Conservation (phyloP, 2,329 filamentous ascomycete genomes). For the Aspergillus puulaauensis region DNA sequence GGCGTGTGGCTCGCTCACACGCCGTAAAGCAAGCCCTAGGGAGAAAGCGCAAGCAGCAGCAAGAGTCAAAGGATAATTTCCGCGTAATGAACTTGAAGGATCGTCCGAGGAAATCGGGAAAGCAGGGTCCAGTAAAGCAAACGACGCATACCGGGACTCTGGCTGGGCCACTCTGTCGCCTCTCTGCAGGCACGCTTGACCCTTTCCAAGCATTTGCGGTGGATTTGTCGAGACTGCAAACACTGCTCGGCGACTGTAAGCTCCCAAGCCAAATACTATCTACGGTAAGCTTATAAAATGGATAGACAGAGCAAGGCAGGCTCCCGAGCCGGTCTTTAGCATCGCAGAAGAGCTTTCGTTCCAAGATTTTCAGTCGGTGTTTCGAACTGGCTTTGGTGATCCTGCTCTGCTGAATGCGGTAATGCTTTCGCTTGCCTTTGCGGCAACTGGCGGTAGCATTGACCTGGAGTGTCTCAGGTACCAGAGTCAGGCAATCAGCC, state of each 20-base stretch:
- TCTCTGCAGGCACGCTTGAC: not conserved
- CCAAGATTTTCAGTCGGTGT: slow-evolving; percentile 3
- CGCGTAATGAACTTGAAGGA: not conserved
- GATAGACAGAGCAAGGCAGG: not conserved
- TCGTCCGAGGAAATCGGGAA: not conserved
- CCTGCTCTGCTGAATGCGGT: slow-evolving; percentile 5
- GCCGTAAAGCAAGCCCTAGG: not conserved
- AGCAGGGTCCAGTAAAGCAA: not conserved
- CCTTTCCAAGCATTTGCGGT: slow-evolving; percentile 7
- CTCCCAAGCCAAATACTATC: too few species aligned
- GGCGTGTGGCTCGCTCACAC: slow-evolving; percentile 3
- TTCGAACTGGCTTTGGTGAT: slow-evolving; percentile 1
- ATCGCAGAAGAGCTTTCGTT: slow-evolving; percentile 5
- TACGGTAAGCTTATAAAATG: too few species aligned
- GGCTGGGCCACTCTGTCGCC: not conserved
- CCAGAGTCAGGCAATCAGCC: slow-evolving; percentile 1
- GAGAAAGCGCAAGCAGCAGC: not conserved
- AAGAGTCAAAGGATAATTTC: not conserved
- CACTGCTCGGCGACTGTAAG: slow-evolving; percentile 1
- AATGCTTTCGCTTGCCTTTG: not conserved
- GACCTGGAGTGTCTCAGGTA: slow-evolving; percentile 1
- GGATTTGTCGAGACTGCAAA: slow-evolving; percentile 1
- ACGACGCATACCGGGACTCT: too few species aligned
- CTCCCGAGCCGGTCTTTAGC: slow-evolving; percentile 8
- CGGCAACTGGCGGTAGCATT: not conserved